Conservation (phyloP, 495 filamentous ascomycete species). For the Penicillium manginii region DNA sequence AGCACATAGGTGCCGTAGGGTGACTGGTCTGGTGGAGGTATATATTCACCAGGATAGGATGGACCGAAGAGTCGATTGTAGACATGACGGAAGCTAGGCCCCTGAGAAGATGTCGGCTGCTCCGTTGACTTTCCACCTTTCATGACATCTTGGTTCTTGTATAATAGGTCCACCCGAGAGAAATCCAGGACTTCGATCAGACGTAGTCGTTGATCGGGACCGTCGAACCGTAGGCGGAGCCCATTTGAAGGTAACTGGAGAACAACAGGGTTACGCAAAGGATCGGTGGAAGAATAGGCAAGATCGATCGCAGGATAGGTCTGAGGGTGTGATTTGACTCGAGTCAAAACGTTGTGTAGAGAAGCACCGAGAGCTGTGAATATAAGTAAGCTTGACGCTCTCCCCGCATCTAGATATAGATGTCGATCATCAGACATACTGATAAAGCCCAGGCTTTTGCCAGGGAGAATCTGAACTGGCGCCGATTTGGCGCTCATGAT, state of each 20-base stretch:
- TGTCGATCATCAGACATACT: conserved; percentile 50
- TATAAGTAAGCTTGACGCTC: conserved; percentile 24
- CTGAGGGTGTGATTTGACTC: conserved; percentile 81
- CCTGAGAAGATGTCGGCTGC: conserved; percentile 46
- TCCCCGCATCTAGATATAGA: conserved; percentile 7
- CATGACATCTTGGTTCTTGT: conserved; percentile 84
- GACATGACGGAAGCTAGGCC: conserved; percentile 86
- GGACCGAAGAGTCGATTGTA: conserved; percentile 90
- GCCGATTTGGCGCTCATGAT: conserved; percentile 43
- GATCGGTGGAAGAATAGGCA: conserved; percentile 69
- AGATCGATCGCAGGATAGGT: conserved; percentile 82
- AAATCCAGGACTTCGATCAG: conserved; percentile 92
- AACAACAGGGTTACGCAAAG: conserved; percentile 71
- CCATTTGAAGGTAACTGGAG: conserved; percentile 82
- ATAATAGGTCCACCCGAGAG: conserved; percentile 76
- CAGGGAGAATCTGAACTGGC: conserved; percentile 73
- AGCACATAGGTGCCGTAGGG: conserved; percentile 75
- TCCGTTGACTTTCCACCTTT: conserved; percentile 59
- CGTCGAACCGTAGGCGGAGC: conserved; percentile 88
- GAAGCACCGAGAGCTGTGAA: conserved; percentile 79
- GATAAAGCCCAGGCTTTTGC: conserved; percentile 77
- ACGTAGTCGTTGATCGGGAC: conserved; percentile 86
- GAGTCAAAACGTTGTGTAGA: conserved; percentile 82
- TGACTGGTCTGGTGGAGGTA: conserved; percentile 58
- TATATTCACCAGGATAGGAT: conserved; percentile 89